Conservation (phyloP, 192 early-diverging fungal genomes). For the Allomyces javanicus region DNA sequence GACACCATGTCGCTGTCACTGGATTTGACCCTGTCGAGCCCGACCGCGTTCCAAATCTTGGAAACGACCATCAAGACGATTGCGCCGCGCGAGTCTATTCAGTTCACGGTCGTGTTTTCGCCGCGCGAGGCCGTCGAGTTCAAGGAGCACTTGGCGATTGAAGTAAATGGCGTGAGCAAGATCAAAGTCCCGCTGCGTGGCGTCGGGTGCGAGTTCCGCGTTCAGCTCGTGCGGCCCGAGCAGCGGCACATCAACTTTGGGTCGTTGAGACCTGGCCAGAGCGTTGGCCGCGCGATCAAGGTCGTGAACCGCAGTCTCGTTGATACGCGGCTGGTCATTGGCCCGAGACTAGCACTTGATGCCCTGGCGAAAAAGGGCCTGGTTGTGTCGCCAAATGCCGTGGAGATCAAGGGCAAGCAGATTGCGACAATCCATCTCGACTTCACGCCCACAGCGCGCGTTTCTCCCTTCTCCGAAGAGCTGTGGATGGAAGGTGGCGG, state of each 20-base stretch:
- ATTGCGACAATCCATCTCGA: slow-evolving; percentile 19
- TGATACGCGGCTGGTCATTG: slow-evolving; percentile 20
- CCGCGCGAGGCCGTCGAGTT: slow-evolving; percentile 22
- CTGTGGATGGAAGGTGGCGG: slow-evolving; percentile 23
- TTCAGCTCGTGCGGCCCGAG: slow-evolving; percentile 21
- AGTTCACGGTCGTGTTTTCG: slow-evolving; percentile 21
- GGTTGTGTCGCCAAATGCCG: slow-evolving; percentile 8
- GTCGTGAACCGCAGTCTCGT: slow-evolving; percentile 30
- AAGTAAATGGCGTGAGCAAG: slow-evolving; percentile 27
- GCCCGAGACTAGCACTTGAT: slow-evolving; percentile 15
- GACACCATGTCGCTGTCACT: background rate
- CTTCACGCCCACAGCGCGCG: slow-evolving; percentile 24
- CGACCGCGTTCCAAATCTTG: background rate
- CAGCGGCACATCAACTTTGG: slow-evolving; percentile 30
- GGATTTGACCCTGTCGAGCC: background rate
- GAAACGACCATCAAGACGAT: background rate
- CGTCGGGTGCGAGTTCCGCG: slow-evolving; percentile 21
- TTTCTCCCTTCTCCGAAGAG: slow-evolving; percentile 31
- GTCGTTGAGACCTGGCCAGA: slow-evolving; percentile 26
- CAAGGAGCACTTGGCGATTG: slow-evolving; percentile 26
- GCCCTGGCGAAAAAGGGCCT: slow-evolving; percentile 13
- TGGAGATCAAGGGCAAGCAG: slow-evolving; percentile 21
- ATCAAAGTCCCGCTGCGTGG: slow-evolving; percentile 22
- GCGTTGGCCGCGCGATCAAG: slow-evolving; percentile 14
- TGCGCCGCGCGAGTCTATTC: slow-evolving; percentile 13